Base-by-base conservation (phyloP, 768 basidiomycete species). In the Amanita jacksonii region DNA sequence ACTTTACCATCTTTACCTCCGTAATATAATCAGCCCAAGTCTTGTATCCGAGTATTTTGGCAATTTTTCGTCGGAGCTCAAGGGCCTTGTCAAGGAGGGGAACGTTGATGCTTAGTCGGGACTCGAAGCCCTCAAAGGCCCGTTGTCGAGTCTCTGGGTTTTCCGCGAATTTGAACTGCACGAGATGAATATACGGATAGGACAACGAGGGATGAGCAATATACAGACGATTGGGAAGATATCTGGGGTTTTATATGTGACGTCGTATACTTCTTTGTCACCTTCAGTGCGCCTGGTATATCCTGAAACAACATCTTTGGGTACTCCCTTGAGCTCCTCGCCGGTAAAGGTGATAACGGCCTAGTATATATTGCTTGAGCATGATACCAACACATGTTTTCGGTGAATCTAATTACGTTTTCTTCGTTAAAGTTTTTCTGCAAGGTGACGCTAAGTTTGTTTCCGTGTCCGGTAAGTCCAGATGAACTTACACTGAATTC, bases 351-450 rank as follows among this genome's bases (percentile, higher is more conserved):
- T 64, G 37, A 87, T 65, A 20, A 64, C 60, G 18, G 72, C 77
- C 84, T 87, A 24, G 0, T 20, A 15, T 37, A 31, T 16, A 16
- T 54, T 31, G 28, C 42, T 30, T 6, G 39, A 41, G 45, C 30
- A 18, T 25, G 5, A n/a, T 6, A 22, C 16, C 8, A 37, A 35
- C 19, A n/a, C n/a, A n/a, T 10, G 16, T 39, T 13, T 20, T 48
- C 8, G 16, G 8, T 38, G 27, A 20, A 8, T 9, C 15, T 50
- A 67, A n/a, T 45, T 50, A 83, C 85, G 34, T 84, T 79, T 57
- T 92, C 89, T 60, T 93, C 88, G 53, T 90, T 90, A 65, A 83
- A 88, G 64, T 89, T 87, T 80, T 83, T 86, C 81, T 85, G 32
- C 24, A 9, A 39, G 18, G n/a, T 12, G 32, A 31, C 16, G 19